A percentile compares a stretch with the other conserved stretches of the same genome.
Conservation (phyloP, 306 rosid species). For the Medicago arabica region DNA sequence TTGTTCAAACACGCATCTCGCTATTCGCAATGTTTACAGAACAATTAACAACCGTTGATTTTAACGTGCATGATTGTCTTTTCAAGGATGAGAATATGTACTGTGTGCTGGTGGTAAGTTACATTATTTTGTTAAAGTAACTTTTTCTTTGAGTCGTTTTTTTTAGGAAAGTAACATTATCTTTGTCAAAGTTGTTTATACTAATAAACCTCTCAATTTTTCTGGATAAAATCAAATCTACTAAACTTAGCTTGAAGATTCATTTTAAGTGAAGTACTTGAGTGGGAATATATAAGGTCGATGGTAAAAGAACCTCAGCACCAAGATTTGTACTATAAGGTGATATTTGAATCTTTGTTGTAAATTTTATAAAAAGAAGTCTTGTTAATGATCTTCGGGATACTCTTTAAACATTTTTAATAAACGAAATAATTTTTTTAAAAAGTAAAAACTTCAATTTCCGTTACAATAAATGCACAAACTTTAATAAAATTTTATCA, state of each 20-base stretch:
- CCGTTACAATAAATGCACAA: too few relatives aligned
- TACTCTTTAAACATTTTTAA: too few relatives aligned
- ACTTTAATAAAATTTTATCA: too few relatives aligned
- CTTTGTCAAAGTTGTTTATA: neutral
- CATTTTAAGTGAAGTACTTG: neutral
- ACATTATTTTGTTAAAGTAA: neutral
- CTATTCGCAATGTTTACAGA: neutral
- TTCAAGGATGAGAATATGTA: neutral
- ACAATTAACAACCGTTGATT: neutral
- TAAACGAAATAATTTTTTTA: too few relatives aligned
- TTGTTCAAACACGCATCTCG: conserved; percentile 33
- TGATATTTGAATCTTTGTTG: too few relatives aligned
- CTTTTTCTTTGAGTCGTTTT: neutral
- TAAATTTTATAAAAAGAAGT: too few relatives aligned
- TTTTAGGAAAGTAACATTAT: neutral
- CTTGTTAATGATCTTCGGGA: too few relatives aligned
- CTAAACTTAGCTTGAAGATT: neutral
- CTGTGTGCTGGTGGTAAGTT: neutral
- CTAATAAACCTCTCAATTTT: neutral
- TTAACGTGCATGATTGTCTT: neutral
- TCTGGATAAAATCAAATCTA: neutral
- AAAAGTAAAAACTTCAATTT: too few relatives aligned
- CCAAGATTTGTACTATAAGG: too few relatives aligned
- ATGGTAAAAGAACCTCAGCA: too few relatives aligned
- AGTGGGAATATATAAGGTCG: too few relatives aligned